Percentiles rank a stretch among this genome's conserved stretches.
Conservation (phyloP, 768 basidiomycete genomes). For the Boletus subcaerulescens region DNA sequence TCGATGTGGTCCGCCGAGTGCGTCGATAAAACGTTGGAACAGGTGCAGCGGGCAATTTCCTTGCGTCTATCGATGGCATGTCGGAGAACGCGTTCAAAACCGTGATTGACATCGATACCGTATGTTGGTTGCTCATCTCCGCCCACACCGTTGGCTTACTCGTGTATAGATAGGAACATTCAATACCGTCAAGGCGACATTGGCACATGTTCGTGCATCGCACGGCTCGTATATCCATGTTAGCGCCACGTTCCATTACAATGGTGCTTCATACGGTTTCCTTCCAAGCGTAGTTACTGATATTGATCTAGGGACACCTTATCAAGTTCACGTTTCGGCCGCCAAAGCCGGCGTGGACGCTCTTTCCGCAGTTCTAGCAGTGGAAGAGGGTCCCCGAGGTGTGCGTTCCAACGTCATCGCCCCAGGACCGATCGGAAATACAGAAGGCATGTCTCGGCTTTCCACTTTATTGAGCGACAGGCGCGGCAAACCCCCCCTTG, state of each 20-base stretch:
- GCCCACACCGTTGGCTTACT: not conserved
- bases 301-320: constrained; percentile 57
- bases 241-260: constrained; percentile 85
- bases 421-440: constrained; percentile 78
- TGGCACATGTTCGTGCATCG: constrained; percentile 64
- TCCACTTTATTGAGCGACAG: constrained; percentile 9
- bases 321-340: constrained; percentile 90
- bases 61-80: constrained; percentile 78
- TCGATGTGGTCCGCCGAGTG: not conserved
- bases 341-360: constrained; percentile 96
- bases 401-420: constrained; percentile 86
- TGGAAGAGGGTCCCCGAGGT: constrained; percentile 95
- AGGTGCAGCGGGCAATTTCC: constrained; percentile 97
- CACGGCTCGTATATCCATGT: constrained; percentile 87
- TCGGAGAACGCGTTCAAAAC: constrained; percentile 91
- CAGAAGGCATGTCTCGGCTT: constrained; percentile 72
- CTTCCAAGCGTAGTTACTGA: not conserved
- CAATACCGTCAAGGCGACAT: constrained; percentile 92
- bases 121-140: constrained; percentile 33
- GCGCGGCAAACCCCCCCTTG: constrained; percentile 30
- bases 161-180: constrained; percentile 74
- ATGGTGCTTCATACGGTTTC: constrained; percentile 40
- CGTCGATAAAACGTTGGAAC: not conserved
- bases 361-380: constrained; percentile 77
- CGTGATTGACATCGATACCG: constrained; percentile 92